Conservation (phyloP, 352 stramenopile genomes). For the Phytopythium ostracodes region DNA sequence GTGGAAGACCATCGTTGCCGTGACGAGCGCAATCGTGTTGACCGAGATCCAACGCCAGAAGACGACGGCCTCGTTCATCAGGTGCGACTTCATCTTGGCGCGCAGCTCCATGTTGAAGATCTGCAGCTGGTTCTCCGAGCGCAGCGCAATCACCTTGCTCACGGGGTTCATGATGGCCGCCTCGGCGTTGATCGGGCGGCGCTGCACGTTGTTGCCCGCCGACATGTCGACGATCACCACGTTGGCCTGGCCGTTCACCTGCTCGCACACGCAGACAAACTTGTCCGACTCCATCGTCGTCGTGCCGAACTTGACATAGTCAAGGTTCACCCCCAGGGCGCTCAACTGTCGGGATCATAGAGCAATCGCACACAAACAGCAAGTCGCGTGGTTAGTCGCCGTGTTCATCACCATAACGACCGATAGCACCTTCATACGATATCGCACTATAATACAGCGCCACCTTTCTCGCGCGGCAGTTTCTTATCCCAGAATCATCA, state of each 20-base stretch:
- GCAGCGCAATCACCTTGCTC: conserved; percentile 85
- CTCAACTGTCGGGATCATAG: conserved; percentile 70
- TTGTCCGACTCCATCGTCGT: conserved; percentile 98
- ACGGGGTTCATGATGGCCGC: conserved; percentile 99
- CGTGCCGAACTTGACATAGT: conserved; percentile 92
- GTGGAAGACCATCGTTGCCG: conserved; percentile 95
- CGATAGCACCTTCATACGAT: background rate
- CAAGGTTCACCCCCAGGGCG: conserved; percentile 83
- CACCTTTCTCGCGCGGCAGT: background rate
- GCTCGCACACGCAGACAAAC: conserved; percentile 93
- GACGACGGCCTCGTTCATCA: conserved; percentile 92
- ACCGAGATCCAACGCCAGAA: conserved; percentile 99
- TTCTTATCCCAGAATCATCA: too few relatives aligned
- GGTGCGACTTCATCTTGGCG: conserved; percentile 97
- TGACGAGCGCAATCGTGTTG: conserved; percentile 98
- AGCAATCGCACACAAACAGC: conserved; percentile 9
- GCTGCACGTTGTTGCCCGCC: conserved; percentile 84
- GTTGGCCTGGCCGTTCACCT: conserved; percentile 83
- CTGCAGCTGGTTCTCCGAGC: conserved; percentile 94
- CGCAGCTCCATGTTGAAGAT: conserved; percentile 99
- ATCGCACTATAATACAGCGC: too few relatives aligned
- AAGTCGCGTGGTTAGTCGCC: conserved; percentile 2
- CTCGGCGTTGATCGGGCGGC: conserved; percentile 97
- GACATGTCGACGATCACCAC: conserved; percentile 93
- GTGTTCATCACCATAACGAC: conserved; percentile 2